Evolutionary conservation across 1,284 basidiomycete genomes (phyloP).

Genomic region (Sanghuangporus sanghuang): DNA sequence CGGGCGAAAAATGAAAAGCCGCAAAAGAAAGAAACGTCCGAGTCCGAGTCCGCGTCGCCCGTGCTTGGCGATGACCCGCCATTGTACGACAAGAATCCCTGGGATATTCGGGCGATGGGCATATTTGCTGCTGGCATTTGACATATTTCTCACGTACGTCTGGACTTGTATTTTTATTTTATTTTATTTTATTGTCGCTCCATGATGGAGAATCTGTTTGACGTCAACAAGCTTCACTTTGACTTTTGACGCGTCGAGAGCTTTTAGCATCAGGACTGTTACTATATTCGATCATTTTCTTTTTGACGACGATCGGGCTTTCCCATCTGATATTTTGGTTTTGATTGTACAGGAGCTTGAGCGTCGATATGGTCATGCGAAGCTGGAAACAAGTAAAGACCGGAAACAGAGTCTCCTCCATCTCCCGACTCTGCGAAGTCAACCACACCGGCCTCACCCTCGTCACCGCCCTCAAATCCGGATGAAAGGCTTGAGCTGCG

Average conservation of each 20-base stretch:
- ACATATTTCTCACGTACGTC: constrained; percentile 16
- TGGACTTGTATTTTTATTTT: neutral
- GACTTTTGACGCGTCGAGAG: neutral
- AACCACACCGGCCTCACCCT: neutral
- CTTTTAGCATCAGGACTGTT: no score
- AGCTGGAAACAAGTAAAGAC: constrained; percentile 8
- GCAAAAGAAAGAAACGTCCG: neutral
- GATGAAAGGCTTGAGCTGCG: constrained; percentile 8
- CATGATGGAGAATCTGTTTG: neutral
- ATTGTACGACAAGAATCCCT: constrained; percentile 17
- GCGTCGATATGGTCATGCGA: constrained; percentile 16
- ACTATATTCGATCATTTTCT: neutral
- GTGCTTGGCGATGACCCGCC: constrained; percentile 12
- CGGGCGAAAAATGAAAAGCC: neutral
- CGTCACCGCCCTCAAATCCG: neutral
- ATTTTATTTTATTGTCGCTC: neutral
- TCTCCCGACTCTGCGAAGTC: neutral
- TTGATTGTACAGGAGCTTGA: constrained; percentile 1
- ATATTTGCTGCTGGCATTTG: constrained; percentile 11
- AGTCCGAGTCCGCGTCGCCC: neutral
- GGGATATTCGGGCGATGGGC: constrained; percentile 15
- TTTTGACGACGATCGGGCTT: neutral
- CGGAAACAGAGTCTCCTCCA: neutral
- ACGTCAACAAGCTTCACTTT: neutral
- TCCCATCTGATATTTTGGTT: neutral